phyloP scores from a whole-genome alignment of 2,329 filamentous ascomycete genomes.

The Aaosphaeria pasadenensis region DNA sequence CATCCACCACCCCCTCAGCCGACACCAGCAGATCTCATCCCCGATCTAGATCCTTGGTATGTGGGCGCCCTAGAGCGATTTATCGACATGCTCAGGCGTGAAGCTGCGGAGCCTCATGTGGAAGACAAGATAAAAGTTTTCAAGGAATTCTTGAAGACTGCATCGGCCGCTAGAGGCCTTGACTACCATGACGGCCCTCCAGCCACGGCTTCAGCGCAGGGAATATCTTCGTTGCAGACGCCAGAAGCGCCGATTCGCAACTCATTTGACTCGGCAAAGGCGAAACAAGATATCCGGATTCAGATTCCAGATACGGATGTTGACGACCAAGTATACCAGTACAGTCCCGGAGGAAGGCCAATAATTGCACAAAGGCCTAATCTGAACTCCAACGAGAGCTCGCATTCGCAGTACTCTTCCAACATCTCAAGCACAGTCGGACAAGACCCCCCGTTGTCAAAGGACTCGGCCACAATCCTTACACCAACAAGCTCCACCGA shows the following conservation, averaged over 20 bases:
- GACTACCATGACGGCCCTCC: conserved; percentile 37
- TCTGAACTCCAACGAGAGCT: conserved; percentile 6
- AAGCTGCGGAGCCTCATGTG: conserved; percentile 45
- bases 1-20: conserved; percentile 8
- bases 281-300: conserved; percentile 14
- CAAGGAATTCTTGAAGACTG: conserved; percentile 44
- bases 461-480: conserved; percentile 25
- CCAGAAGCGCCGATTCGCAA: background rate
- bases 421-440: conserved; percentile 19
- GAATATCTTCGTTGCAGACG: background rate
- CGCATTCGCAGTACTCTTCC: conserved; percentile 12
- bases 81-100: conserved; percentile 53
- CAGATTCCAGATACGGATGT: conserved; percentile 10
- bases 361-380: conserved; percentile 30
- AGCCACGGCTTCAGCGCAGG: conserved; percentile 6
- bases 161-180: conserved; percentile 39
- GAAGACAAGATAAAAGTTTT: conserved; percentile 55
- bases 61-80: conserved; percentile 55
- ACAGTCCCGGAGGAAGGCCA: conserved; percentile 55
- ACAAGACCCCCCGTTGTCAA: conserved; percentile 9
- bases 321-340: conserved; percentile 30
- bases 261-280: conserved; percentile 5
- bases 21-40: conserved; percentile 39
- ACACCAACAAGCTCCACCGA: conserved; percentile 35
- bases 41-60: conserved; percentile 57